phyloP scores from a whole-genome alignment of 805 yeast genomes.

The Hermanozyma aechmeae region DNA sequence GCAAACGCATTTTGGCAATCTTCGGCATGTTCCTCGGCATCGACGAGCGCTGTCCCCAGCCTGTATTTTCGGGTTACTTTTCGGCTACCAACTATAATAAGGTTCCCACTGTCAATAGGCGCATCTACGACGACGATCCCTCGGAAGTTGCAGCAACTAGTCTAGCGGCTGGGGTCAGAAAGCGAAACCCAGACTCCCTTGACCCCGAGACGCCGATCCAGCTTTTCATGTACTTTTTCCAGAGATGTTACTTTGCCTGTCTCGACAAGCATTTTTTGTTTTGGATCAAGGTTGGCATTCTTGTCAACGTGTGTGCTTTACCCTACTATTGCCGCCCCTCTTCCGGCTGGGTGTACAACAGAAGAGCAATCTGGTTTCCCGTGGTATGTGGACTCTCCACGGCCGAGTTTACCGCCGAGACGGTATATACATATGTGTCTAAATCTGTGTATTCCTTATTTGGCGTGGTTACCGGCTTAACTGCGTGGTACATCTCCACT shows the following conservation, averaged over 20 bases:
- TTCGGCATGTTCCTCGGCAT: slow-evolving; percentile 13
- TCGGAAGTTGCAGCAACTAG: too few species aligned
- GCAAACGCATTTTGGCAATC: slow-evolving; percentile 6
- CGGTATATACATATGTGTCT: slow-evolving; percentile 15
- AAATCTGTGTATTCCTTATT: slow-evolving; percentile 17
- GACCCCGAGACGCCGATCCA: slow-evolving; percentile 16
- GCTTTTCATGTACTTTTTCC: slow-evolving; percentile 8
- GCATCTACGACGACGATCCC: too few species aligned
- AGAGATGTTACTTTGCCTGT: slow-evolving; percentile 10
- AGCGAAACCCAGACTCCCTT: slow-evolving; percentile 22
- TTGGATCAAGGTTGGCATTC: slow-evolving; percentile 17
- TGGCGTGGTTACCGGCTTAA: slow-evolving; percentile 21
- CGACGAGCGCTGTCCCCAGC: too few species aligned
- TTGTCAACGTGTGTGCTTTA: slow-evolving; percentile 13
- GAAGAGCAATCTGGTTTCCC: slow-evolving; percentile 21
- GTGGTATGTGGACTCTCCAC: slow-evolving; percentile 22
- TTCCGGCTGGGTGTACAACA: slow-evolving; percentile 18
- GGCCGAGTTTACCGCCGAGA: slow-evolving; percentile 21
- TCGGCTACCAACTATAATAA: too few species aligned
- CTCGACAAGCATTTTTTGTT: slow-evolving; percentile 17
- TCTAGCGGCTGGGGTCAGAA: too few species aligned
- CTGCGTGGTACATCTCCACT: slow-evolving; percentile 25
- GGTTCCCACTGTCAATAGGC: too few species aligned
- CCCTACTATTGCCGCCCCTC: slow-evolving; percentile 20
- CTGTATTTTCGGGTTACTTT: too few species aligned